These are phyloP conservation scores for Moesziomyces sp. DNA, from an alignment of 1,284 basidiomycete species.

Conservation along the genomic window DNA sequence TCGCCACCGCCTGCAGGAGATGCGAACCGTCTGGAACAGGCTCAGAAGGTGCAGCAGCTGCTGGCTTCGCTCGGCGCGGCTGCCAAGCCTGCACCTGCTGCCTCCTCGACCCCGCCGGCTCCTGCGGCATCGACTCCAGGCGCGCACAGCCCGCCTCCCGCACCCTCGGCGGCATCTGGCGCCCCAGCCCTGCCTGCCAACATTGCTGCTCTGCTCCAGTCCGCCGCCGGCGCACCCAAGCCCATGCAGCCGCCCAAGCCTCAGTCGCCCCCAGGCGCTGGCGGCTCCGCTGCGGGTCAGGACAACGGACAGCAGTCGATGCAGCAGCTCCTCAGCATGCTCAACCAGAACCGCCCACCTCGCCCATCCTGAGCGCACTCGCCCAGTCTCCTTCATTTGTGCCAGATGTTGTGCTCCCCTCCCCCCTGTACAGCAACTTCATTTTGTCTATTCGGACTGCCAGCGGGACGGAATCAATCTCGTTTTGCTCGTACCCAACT, in stretches of 20 bases:
- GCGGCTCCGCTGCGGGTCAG: constrained; percentile 12
- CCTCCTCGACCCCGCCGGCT: constrained; percentile 20
- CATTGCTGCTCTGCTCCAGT: constrained; percentile 48
- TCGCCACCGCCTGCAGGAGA: constrained; percentile 13
- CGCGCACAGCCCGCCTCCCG: constrained; percentile 20
- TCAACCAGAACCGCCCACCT: constrained; percentile 43
- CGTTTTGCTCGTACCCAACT: too few relatives aligned
- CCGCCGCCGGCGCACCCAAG: constrained; percentile 43
- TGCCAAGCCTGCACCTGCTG: constrained; percentile 25
- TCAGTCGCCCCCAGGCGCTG: constrained; percentile 26
- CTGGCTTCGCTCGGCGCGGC: constrained; percentile 56
- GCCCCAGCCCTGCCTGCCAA: constrained; percentile 43
- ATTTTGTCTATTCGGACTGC: too few relatives aligned
- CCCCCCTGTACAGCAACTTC: too few relatives aligned
- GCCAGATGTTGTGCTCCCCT: neutral
- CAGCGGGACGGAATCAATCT: too few relatives aligned
- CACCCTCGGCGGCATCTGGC: constrained; percentile 10
- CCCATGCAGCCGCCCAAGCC: constrained; percentile 40
- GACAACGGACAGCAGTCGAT: constrained; percentile 43
- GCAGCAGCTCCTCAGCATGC: constrained; percentile 46
- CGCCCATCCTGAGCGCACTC: constrained; percentile 18
- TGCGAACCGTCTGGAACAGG: constrained; percentile 63
- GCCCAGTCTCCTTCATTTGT: too few relatives aligned
- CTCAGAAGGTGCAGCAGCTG: constrained; percentile 67
- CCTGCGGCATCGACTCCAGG: constrained; percentile 18